Percentiles rank a stretch among this genome's conserved stretches.
Conservation (phyloP, 139 green algal genomes). For the Tetradesmus lagerheimii region DNA sequence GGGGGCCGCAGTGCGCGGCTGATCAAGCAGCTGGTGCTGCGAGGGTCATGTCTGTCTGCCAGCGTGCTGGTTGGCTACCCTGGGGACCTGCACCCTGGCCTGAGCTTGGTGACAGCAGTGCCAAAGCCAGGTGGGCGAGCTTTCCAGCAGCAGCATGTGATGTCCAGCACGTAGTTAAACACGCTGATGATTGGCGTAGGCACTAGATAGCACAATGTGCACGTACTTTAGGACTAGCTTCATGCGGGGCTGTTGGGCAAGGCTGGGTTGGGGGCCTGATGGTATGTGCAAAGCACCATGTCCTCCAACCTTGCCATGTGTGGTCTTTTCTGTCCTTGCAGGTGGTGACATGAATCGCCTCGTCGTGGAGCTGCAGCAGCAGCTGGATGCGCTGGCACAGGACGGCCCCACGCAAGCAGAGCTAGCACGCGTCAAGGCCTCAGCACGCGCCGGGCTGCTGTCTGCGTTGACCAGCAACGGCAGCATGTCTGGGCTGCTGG, state of each 20-base stretch:
- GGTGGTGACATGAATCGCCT: conserved; percentile 53
- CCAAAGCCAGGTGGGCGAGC: conserved; percentile 37
- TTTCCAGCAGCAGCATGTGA: neutral
- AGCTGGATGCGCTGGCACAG: conserved; percentile 57
- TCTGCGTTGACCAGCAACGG: conserved; percentile 62
- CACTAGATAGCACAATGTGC: too few relatives aligned
- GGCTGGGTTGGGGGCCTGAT: too few relatives aligned
- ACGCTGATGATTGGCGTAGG: too few relatives aligned
- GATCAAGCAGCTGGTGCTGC: conserved; percentile 64
- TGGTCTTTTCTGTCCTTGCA: neutral
- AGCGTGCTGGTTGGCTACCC: conserved; percentile 64
- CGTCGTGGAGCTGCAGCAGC: conserved; percentile 47
- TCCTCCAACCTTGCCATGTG: too few relatives aligned
- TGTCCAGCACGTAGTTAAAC: too few relatives aligned
- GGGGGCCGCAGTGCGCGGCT: conserved; percentile 69
- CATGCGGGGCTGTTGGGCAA: too few relatives aligned
- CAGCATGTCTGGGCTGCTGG: conserved; percentile 65
- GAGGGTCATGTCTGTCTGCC: conserved; percentile 60
- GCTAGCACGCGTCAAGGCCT: conserved; percentile 61
- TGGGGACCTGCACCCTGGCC: conserved; percentile 70
- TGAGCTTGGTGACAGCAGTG: conserved; percentile 54
- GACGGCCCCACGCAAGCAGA: conserved; percentile 61
- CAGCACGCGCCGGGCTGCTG: conserved; percentile 60
- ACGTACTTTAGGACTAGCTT: too few relatives aligned
- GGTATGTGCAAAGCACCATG: too few relatives aligned